A percentile compares a stretch with the other conserved stretches of the same genome.
phyloP scores from a whole-genome alignment of 306 rosid species.

The Acacia acuminata region DNA sequence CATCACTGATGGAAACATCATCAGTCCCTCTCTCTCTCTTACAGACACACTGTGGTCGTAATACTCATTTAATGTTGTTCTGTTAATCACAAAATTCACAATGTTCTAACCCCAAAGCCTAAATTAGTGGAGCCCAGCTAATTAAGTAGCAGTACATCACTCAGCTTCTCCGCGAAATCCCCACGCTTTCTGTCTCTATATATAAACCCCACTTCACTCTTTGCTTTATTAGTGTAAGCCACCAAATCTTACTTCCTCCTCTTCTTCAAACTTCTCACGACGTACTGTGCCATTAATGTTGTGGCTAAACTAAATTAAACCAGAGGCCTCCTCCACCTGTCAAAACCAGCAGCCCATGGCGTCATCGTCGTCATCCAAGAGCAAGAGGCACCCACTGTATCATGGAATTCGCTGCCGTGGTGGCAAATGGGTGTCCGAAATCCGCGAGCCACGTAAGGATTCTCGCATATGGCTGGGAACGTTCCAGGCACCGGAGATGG shows the following conservation, averaged over 20 bases:
- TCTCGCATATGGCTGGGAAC: conserved; percentile 88
- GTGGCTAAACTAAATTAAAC: neutral
- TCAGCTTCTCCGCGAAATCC: conserved; percentile 43
- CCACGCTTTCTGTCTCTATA: conserved; percentile 38
- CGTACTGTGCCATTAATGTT: neutral
- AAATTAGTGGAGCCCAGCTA: neutral
- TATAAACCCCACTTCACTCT: neutral
- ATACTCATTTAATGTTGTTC: neutral
- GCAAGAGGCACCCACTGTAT: conserved; percentile 54
- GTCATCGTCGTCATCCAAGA: conserved; percentile 36
- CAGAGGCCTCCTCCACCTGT: neutral
- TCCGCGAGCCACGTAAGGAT: conserved; percentile 74
- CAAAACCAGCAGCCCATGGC: conserved; percentile 35
- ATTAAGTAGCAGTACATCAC: neutral
- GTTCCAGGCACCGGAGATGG: conserved; percentile 72
- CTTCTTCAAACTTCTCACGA: neutral
- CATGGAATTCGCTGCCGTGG: conserved; percentile 67
- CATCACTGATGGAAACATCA: neutral
- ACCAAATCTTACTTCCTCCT: neutral
- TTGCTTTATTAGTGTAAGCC: neutral
- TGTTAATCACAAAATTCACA: neutral
- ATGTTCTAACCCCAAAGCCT: neutral
- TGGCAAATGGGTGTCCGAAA: conserved; percentile 82
- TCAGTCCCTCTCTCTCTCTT: neutral
- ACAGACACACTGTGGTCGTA: neutral